Percentiles rank a stretch among this genome's conserved stretches.
phyloP scores from a whole-genome alignment of 2,329 filamentous ascomycete genomes.

The Aureobasidium sp. region DNA sequence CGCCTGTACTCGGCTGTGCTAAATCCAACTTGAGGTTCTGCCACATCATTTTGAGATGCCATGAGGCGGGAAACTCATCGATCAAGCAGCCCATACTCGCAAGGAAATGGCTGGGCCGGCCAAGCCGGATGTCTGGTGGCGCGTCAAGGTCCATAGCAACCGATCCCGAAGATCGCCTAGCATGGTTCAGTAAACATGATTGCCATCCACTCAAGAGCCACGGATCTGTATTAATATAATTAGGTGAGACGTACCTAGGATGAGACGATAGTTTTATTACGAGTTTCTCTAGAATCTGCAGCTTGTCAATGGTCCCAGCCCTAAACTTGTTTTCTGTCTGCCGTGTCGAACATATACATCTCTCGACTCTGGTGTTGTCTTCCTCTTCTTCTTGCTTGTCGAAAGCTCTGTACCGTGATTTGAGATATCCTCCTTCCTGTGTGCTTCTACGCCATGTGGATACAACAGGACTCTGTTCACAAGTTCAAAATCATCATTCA shows the following conservation, averaged over 20 bases:
- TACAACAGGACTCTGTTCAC: constrained; percentile 43
- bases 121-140: background rate
- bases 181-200: constrained; percentile 9
- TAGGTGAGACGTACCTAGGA: constrained; percentile 11
- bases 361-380: no score
- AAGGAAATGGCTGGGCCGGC: background rate
- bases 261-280: constrained; percentile 14
- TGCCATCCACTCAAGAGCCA: constrained; percentile 3
- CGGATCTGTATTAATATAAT: constrained; percentile 9
- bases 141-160: constrained; percentile 1
- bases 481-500: constrained; percentile 52
- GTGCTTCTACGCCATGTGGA: constrained; percentile 32
- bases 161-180: background rate
- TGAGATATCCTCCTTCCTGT: background rate
- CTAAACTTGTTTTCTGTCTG: constrained; percentile 6
- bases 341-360: background rate
- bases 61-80: background rate
- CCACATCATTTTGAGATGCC: no score
- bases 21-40: no score
- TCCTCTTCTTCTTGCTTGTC: background rate
- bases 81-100: background rate
- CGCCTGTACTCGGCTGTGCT: no score
- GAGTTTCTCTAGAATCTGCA: background rate
- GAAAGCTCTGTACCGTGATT: background rate
- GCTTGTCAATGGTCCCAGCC: background rate